Evolutionary conservation across 768 basidiomycete genomes (phyloP).

Genomic region (Boletus barrowsii): DNA sequence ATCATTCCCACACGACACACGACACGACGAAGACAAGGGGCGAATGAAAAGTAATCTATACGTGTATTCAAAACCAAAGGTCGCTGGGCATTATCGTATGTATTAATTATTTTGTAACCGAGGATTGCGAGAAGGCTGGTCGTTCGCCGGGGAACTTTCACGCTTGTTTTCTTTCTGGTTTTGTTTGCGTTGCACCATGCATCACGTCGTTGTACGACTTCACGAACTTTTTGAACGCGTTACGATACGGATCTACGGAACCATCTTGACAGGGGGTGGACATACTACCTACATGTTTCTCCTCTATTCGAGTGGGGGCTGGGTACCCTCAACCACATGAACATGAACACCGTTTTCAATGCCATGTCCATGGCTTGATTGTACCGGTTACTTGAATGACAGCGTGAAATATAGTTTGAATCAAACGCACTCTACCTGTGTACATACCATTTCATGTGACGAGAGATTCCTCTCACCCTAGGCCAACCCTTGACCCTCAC

Average conservation of each 20-base stretch:
- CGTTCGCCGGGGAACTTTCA: slow-evolving; percentile 8
- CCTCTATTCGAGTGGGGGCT: not conserved
- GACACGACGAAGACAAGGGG: not conserved
- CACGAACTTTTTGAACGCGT: not conserved
- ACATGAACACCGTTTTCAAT: not conserved
- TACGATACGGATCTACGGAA: slow-evolving; percentile 2
- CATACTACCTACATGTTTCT: too few species aligned
- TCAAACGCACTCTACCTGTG: too few species aligned
- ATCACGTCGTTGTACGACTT: too few species aligned
- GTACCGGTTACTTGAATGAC: not conserved
- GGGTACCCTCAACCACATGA: not conserved
- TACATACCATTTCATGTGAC: too few species aligned
- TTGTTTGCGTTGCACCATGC: not conserved
- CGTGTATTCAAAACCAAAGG: not conserved
- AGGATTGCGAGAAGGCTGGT: slow-evolving; percentile 16
- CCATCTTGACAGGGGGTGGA: not conserved
- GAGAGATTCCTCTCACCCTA: too few species aligned
- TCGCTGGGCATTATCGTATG: slow-evolving; percentile 11
- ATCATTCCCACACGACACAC: not conserved
- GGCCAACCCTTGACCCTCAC: too few species aligned
- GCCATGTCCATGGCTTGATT: not conserved
- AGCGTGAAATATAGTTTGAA: slow-evolving; percentile 3
- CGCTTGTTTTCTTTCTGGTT: not conserved
- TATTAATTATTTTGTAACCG: slow-evolving; percentile 23
- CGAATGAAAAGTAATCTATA: slow-evolving; percentile 14